Conservation (phyloP, 2,329 filamentous ascomycete genomes). For the Pestalotiopsis fici region DNA sequence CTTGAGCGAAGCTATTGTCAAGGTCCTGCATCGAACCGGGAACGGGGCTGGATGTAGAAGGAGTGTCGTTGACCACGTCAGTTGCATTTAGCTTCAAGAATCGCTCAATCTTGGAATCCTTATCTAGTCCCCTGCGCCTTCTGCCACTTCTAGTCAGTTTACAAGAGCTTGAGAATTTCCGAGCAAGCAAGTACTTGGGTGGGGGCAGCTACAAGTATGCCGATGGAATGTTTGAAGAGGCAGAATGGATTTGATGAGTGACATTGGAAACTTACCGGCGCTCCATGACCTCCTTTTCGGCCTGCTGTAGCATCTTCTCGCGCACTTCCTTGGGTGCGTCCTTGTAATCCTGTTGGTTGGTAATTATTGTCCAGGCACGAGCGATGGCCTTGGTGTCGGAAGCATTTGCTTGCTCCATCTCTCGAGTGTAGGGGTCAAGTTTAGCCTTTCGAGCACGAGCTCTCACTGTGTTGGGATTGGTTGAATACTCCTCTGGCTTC, state of each 20-base stretch:
- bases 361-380: constrained; percentile 15
- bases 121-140: constrained; percentile 13
- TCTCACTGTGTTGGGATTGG: constrained; percentile 23
- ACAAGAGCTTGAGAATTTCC: not conserved
- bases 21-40: not conserved
- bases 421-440: constrained; percentile 13
- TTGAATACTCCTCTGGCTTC: constrained; percentile 22
- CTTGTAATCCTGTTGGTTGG: constrained; percentile 13
- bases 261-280: constrained; percentile 12
- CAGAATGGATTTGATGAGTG: not conserved
- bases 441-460: constrained; percentile 19
- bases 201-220: too few relatives aligned
- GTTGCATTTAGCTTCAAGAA: constrained; percentile 7
- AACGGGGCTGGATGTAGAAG: not conserved
- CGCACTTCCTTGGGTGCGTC: constrained; percentile 7
- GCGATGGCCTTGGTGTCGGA: constrained; percentile 23
- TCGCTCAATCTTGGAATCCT: constrained; percentile 12
- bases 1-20: not conserved
- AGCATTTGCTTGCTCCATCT: constrained; percentile 18
- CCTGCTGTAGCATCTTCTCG: constrained; percentile 11
- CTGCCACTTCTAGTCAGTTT: not conserved
- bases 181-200: not conserved
- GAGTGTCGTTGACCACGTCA: not conserved
- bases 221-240: not conserved
- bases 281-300: constrained; percentile 18